A percentile compares a stretch with the other conserved stretches of the same genome.
phyloP scores from a whole-genome alignment of 164 flowering plant genomes.

The Annona squamosa region DNA sequence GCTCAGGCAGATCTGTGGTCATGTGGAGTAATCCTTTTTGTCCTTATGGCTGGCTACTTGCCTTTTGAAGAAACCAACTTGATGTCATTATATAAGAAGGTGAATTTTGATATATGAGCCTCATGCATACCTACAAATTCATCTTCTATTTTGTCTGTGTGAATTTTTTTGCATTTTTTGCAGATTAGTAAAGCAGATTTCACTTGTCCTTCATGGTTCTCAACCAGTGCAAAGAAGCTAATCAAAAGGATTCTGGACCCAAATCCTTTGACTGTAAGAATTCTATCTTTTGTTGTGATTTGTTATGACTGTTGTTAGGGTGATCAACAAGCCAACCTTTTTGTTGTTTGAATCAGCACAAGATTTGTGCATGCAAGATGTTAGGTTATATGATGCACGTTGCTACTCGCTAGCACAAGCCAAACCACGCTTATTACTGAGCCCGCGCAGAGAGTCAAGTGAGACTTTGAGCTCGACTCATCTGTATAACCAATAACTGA shows the following conservation, averaged over 20 bases:
- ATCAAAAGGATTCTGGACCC: constrained; percentile 86
- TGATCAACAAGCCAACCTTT: not conserved
- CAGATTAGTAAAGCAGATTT: constrained; percentile 89
- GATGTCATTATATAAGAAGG: constrained; percentile 78
- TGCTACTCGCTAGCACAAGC: not conserved
- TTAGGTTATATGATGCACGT: not conserved
- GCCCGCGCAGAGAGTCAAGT: too few relatives aligned
- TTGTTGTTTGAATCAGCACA: not conserved
- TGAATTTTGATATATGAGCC: constrained; percentile 12
- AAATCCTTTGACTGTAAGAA: constrained; percentile 61
- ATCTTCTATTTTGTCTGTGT: not conserved
- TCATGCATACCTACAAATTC: not conserved
- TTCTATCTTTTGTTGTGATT: constrained; percentile 3
- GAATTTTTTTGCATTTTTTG: constrained; percentile 14
- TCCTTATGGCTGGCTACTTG: constrained; percentile 92
- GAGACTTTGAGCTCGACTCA: too few relatives aligned
- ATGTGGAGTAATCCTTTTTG: constrained; percentile 91
- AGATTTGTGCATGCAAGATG: constrained; percentile 1
- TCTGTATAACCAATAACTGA: too few relatives aligned
- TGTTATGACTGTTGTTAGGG: too few relatives aligned
- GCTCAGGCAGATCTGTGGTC: constrained; percentile 98
- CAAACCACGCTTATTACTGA: too few relatives aligned
- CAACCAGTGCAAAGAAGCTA: constrained; percentile 81
- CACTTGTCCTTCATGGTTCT: constrained; percentile 88
- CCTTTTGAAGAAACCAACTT: constrained; percentile 94